Base-by-base conservation (phyloP, 305 asterid species). In the Fraxinus sp. region DNA sequence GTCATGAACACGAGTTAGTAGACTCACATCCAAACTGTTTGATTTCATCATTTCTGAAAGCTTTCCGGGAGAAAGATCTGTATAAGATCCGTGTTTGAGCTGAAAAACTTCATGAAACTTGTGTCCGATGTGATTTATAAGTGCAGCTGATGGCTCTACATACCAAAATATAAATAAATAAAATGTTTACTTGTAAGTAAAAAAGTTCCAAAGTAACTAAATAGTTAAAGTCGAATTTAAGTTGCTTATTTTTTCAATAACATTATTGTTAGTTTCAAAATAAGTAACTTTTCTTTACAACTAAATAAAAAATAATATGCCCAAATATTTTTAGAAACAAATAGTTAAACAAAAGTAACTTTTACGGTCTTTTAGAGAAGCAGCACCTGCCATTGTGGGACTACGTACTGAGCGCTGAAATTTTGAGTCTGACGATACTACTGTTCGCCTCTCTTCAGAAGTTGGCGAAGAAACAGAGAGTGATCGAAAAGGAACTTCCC, bases 31-130 rank as follows among this genome's bases (percentile, higher is more conserved):
- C 88, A 97, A 88, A 91, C 98, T 90, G 83, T 93, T 93, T 5
- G 99, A 89, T 86, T 92, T 93, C 97, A 93, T 92, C 97, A 97
- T 92, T 86, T 94, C 98, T 7, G 98, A 85, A 82, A 97, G 89
- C 81, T 87, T 97, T 73, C 97, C 82, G 39, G 94, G 88, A 1
- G 98, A 93, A 81, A 94, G 91, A 87, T 97, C 98, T 5, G 91
- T 86, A 82, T 90, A 91, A 77, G 94, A 85, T 70, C 97, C 97
- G 82, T 92, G 93, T 91, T 91, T 94, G 37, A 87, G 91, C 91
- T 94, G 97, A 87, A 92, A 97, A 26, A 93, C 98, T 84, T 93
- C 97, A 39, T 92, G 98, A 88, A 91, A 90, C 88, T 91, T 96
- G 74, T 87, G 91, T 68, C 98, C 97, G 13, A 86, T 89, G 30